Conservation (phyloP, 78 protist genomes). For the Creolimax fragrantissima region DNA sequence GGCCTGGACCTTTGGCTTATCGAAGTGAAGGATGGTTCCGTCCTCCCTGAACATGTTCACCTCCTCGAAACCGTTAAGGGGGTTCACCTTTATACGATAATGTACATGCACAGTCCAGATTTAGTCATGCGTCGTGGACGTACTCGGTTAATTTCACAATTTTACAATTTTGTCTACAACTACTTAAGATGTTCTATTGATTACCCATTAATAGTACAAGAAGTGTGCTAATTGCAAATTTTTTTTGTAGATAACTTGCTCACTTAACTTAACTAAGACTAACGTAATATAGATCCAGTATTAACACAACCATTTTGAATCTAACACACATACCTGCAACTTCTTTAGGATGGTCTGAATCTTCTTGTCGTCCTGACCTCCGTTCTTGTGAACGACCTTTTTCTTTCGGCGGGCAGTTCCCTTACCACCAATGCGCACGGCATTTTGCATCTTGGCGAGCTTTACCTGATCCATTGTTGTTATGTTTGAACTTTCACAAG, state of each 20-base stretch:
- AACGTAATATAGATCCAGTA: too few species aligned
- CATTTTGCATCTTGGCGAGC: constrained; percentile 6
- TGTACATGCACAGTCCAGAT: too few species aligned
- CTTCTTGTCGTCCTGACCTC: constrained; percentile 21
- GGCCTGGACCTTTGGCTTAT: constrained; percentile 51
- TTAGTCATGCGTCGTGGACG: too few species aligned
- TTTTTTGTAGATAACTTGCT: too few species aligned
- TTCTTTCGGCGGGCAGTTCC: constrained; percentile 27
- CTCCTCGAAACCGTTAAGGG: constrained; percentile 37
- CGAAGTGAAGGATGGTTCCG: constrained; percentile 58
- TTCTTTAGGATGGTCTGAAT: background rate
- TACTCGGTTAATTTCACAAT: too few species aligned
- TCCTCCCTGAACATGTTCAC: constrained; percentile 62
- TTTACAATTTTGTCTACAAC: too few species aligned
- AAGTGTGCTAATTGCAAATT: too few species aligned
- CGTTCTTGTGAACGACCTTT: background rate
- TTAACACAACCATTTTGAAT: too few species aligned
- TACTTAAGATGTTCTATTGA: too few species aligned
- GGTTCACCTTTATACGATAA: background rate
- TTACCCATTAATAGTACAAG: too few species aligned
- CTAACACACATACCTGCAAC: background rate
- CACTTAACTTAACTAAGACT: too few species aligned
- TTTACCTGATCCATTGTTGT: constrained; percentile 2
- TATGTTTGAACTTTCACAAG: too few species aligned
- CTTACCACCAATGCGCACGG: constrained; percentile 27